These are phyloP conservation scores for Colletotrichum godetiae DNA, from an alignment of 2,329 filamentous ascomycete genomes.

Conservation along the genomic window DNA sequence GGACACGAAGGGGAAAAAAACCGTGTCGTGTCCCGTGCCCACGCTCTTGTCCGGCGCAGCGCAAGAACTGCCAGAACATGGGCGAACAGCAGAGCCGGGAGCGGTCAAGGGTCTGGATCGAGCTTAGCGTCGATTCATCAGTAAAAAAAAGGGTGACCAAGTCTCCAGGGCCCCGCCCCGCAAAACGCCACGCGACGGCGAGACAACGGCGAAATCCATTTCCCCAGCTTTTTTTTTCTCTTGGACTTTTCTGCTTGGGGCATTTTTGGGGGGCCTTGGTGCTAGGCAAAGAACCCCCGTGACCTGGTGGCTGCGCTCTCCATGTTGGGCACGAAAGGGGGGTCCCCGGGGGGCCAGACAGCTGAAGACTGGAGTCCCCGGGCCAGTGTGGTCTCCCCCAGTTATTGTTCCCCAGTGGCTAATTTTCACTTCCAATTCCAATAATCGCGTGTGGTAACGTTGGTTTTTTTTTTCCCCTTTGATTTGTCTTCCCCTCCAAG, in stretches of 20 bases:
- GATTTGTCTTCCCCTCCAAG: neutral
- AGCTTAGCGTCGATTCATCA: slow-evolving; percentile 33
- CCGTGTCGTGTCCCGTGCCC: neutral
- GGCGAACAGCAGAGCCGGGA: slow-evolving; percentile 5
- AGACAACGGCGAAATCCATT: slow-evolving; percentile 36
- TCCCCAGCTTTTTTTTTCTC: slow-evolving; percentile 21
- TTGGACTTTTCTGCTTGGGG: neutral
- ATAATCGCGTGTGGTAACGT: neutral
- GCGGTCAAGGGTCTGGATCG: slow-evolving; percentile 32
- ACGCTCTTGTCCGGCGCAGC: neutral
- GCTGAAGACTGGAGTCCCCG: slow-evolving; percentile 12
- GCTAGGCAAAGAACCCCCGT: slow-evolving; percentile 4
- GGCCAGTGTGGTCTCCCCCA: neutral
- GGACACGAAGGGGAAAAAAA: neutral
- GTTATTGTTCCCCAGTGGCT: slow-evolving; percentile 10
- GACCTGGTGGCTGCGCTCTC: neutral
- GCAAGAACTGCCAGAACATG: neutral
- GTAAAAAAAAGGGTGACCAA: slow-evolving; percentile 1
- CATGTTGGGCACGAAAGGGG: neutral
- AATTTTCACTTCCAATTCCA: slow-evolving; percentile 4
- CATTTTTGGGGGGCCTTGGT: neutral
- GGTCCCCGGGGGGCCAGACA: slow-evolving; percentile 23
- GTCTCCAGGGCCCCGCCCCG: slow-evolving; percentile 21
- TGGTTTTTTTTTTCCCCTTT: no score
- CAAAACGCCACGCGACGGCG: slow-evolving; percentile 39